A percentile compares a stretch with the other conserved stretches of the same genome.
Evolutionary conservation across 176 grass and related monocot genomes (phyloP).

Genomic region (Hyparrhenia diplandra): DNA sequence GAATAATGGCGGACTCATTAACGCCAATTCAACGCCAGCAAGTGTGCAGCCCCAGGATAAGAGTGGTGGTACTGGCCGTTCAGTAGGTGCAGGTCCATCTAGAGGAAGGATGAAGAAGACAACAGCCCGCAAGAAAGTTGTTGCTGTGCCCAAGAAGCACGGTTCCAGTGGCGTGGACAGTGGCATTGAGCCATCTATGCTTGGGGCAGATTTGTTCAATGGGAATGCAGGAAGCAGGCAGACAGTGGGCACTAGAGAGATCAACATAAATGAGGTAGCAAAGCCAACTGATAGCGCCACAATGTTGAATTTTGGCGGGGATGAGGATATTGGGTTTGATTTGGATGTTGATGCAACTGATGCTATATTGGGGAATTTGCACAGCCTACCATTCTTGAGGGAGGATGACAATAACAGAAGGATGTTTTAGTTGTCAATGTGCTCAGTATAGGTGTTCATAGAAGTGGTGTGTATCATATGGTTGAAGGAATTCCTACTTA

Average conservation of each 20-base stretch:
- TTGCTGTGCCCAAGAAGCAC: constrained; percentile 30
- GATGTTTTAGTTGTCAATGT: constrained; percentile 50
- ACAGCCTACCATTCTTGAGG: constrained; percentile 90
- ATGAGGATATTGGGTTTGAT: constrained; percentile 66
- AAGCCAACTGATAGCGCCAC: constrained; percentile 45
- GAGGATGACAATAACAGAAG: constrained; percentile 60
- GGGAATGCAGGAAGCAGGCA: constrained; percentile 20
- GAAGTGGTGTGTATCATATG: constrained; percentile 34
- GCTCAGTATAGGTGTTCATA: constrained; percentile 32
- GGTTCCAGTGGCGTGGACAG: constrained; percentile 19
- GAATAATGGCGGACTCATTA: constrained; percentile 8
- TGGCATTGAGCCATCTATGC: constrained; percentile 19
- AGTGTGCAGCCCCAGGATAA: not conserved
- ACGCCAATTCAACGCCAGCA: constrained; percentile 19
- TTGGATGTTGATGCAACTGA: constrained; percentile 82
- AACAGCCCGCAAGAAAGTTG: constrained; percentile 81
- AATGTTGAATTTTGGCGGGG: constrained; percentile 33
- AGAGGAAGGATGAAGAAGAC: constrained; percentile 71
- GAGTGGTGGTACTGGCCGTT: not conserved
- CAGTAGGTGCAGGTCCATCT: constrained; percentile 5
- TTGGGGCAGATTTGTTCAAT: not conserved
- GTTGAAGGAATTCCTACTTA: constrained; percentile 34
- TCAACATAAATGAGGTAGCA: constrained; percentile 88
- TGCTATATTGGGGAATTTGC: constrained; percentile 86
- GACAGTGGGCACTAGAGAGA: constrained; percentile 38